phyloP scores from a whole-genome alignment of 1,284 basidiomycete genomes.

The Leccinum brunneo-olivaceum region DNA sequence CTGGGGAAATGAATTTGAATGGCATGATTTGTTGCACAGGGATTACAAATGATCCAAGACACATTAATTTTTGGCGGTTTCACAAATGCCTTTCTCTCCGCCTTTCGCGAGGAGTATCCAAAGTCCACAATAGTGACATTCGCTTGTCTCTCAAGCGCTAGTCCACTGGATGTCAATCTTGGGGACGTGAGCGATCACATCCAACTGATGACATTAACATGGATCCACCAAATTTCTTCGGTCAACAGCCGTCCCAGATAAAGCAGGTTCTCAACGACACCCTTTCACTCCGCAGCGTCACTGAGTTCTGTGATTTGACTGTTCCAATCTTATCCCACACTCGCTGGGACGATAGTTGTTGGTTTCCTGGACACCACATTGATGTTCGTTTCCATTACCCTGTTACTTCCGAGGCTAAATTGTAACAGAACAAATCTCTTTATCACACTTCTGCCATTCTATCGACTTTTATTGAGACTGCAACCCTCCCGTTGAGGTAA shows the following conservation, averaged over 20 bases:
- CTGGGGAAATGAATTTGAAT: constrained; percentile 2
- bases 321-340: constrained; percentile 50
- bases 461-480: constrained; percentile 60
- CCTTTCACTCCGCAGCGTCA: constrained; percentile 46
- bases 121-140: constrained; percentile 53
- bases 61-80: constrained; percentile 60
- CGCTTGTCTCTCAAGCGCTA: constrained; percentile 45
- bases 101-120: constrained; percentile 57
- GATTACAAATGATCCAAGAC: constrained; percentile 62
- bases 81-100: constrained; percentile 46
- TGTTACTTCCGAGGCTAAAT: constrained; percentile 7
- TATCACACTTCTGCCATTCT: constrained; percentile 61
- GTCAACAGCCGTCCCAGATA: constrained; percentile 27
- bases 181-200: constrained; percentile 38
- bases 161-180: constrained; percentile 30
- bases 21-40: constrained; percentile 34
- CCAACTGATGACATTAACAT: neutral
- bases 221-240: constrained; percentile 7
- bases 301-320: constrained; percentile 47
- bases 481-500: constrained; percentile 61
- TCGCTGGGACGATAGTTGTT: constrained; percentile 34
- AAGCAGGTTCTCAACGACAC: constrained; percentile 51
- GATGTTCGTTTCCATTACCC: constrained; percentile 34
- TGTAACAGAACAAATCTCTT: constrained; percentile 33
- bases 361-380: constrained; percentile 36